Evolutionary conservation across 2,329 filamentous ascomycete species (phyloP), one percentile per base, ranked within the genome.

Genomic region (Trichoderma afroharzianum): DNA sequence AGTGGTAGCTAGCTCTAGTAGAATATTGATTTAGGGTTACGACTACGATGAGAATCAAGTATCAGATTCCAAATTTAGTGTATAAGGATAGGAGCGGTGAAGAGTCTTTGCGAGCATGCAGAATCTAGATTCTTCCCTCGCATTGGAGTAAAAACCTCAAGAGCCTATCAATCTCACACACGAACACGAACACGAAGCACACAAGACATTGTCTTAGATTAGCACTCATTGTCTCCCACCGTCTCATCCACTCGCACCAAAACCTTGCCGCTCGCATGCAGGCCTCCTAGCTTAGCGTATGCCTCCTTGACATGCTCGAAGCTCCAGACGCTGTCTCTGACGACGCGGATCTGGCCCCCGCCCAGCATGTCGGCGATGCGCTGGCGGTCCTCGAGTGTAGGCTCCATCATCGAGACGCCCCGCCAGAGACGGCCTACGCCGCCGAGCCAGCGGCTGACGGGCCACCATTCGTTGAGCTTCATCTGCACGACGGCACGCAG

Each of bases 381-480:
- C 74, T 80, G 75, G 61, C 82, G 76, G 68, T 80, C 76, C 47
- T 78, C 77, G 28, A 77, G 74, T 47, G 78, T 79, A 2, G 79
- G 78, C 30, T 71, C 77, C 80, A 80, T 81, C 76, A 79, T 80
- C n/a, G 74, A 77, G 12, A 78, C 79, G 72, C 76, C 78, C 18
- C 75, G 70, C 77, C 78, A 84, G 67, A 73, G 76, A n/a, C 82
- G 75, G 28, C 81, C 81, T 11, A 77, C 79, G 63, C 82, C 82
- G 11, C 82, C 81, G 2, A 84, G 76, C 77, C 77, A 80, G 14
- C 61, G 72, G 9, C 78, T 76, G 6, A 76, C 73, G 12, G 83
- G 83, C 80, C 79, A 81, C 72, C 79, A 77, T 36, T 77, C 77
- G 68, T 84, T 84, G 68, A 80, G 77, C 69, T 83, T 76, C 80